Percentiles rank a stretch among this genome's conserved stretches.
phyloP scores from a whole-genome alignment of 805 yeast species.

The Pichia scutulata region DNA sequence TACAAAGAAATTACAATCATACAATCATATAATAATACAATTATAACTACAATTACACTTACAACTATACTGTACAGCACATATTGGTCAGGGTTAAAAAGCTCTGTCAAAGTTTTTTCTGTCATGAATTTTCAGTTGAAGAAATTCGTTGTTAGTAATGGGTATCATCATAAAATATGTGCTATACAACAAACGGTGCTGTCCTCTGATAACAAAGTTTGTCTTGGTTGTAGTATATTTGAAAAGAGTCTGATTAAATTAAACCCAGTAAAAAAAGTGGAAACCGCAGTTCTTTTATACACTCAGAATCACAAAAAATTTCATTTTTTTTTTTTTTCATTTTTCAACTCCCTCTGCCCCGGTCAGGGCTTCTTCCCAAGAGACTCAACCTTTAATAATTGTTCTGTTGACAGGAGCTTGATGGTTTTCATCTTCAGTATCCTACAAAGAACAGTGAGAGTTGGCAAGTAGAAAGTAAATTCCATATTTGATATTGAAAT shows the following conservation, averaged over 20 bases:
- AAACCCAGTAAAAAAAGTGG: neutral
- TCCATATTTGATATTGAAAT: neutral
- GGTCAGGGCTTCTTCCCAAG: neutral
- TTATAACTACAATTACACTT: too few relatives aligned
- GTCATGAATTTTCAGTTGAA: conserved; percentile 29
- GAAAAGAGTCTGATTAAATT: too few relatives aligned
- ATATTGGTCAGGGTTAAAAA: conserved; percentile 31
- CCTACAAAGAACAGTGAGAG: too few relatives aligned
- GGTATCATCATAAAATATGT: conserved; percentile 20
- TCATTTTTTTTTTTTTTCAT: neutral
- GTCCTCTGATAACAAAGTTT: neutral
- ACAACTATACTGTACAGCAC: neutral
- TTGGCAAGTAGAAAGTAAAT: too few relatives aligned
- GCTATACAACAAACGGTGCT: neutral
- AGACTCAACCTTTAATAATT: neutral
- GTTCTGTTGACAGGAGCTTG: neutral
- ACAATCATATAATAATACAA: too few relatives aligned
- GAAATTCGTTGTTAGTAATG: conserved; percentile 29
- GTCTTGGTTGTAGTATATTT: neutral
- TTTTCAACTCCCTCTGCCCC: neutral
- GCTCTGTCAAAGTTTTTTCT: conserved; percentile 30
- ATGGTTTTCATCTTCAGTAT: too few relatives aligned
- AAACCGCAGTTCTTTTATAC: neutral
- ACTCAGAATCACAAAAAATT: too few relatives aligned
- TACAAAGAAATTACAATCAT: neutral